Evolutionary conservation across 208 protist species (phyloP), one percentile per base, ranked within the genome.

Genomic region (Wallacemonas sp.): DNA sequence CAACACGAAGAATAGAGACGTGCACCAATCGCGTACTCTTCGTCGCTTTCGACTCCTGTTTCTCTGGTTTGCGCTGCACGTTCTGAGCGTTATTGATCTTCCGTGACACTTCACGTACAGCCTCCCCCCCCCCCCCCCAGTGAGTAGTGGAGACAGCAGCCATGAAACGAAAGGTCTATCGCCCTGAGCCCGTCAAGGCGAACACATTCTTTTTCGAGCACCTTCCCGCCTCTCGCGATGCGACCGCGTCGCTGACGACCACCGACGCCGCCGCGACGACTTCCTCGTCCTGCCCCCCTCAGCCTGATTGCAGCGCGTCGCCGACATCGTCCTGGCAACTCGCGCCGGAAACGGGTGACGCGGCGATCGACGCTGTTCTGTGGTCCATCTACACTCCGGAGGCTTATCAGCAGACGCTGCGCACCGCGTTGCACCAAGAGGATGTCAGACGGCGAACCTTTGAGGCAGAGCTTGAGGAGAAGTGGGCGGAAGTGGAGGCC

Each of bases 151-250:
- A n/a, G n/a, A n/a, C n/a, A n/a, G 19, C 56, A 61, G 21, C 61
- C 24, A 72, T 65, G 52, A 57, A 81, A 65, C 58, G 68, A 56
- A 43, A 72, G 63, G 24, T 60, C 21, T 24, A 55, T 47, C 21
- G 67, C 8, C 78, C 81, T 19, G 47, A 80, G 24, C 84, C 84
- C 9, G 78, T 68, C 57, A 54, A 49, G 23, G 61, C 81, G 23
- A 77, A 68, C 33, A n/a, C 65, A 0, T 90, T 83, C 58, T 90
- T 90, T 41, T 90, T 90, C 65, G 64, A 81, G 56, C 84, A 90
- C 24, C 66, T 90, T 17, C 41, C 73, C 23, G 29, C 43, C 16
- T 24, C 52, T 23, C 27, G 21, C 24, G 58, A 61, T 17, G 29
- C 32, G 5, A 14, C 36, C 9, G 36, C 36, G 49, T 14, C 24